Percentiles rank a stretch among this genome's conserved stretches.
These are phyloP conservation scores for Piromyces finnis DNA, from an alignment of 192 early-diverging fungal genomes.

Conservation along the genomic window DNA sequence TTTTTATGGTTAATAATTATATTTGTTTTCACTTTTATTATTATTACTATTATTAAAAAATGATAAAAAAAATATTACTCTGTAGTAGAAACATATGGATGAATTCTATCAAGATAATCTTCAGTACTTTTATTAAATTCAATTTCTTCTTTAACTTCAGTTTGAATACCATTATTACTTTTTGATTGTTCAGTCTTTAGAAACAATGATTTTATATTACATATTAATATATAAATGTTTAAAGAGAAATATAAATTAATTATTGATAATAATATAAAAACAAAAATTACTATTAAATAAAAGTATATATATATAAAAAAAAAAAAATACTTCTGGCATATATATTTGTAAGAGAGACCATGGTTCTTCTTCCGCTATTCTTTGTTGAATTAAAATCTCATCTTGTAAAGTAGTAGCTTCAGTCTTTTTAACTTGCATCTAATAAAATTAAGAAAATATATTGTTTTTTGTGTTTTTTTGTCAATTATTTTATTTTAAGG, in stretches of 20 bases:
- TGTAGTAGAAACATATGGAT: not conserved
- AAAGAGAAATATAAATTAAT: too few relatives aligned
- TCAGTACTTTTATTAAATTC: not conserved
- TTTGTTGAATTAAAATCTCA: not conserved
- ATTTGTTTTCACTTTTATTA: too few relatives aligned
- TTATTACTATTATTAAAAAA: too few relatives aligned
- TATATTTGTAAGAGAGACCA: not conserved
- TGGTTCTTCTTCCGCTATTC: not conserved
- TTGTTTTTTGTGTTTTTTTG: too few relatives aligned
- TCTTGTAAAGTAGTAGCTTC: not conserved
- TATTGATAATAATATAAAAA: not conserved
- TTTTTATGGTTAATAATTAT: too few relatives aligned
- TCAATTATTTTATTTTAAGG: too few relatives aligned
- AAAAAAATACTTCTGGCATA: not conserved
- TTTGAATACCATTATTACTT: not conserved
- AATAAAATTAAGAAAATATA: too few relatives aligned
- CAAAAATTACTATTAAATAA: not conserved
- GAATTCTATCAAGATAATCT: not conserved
- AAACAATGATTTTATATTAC: too few relatives aligned
- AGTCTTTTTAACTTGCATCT: not conserved
- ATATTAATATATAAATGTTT: too few relatives aligned
- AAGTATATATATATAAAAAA: not conserved
- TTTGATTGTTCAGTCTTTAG: not conserved
- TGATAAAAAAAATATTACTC: not conserved
- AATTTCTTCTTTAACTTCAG: not conserved